Percentiles rank a stretch among this genome's conserved stretches.
Conservation (phyloP, 1,139 yeast species). For the Pichia kudriavzevii region DNA sequence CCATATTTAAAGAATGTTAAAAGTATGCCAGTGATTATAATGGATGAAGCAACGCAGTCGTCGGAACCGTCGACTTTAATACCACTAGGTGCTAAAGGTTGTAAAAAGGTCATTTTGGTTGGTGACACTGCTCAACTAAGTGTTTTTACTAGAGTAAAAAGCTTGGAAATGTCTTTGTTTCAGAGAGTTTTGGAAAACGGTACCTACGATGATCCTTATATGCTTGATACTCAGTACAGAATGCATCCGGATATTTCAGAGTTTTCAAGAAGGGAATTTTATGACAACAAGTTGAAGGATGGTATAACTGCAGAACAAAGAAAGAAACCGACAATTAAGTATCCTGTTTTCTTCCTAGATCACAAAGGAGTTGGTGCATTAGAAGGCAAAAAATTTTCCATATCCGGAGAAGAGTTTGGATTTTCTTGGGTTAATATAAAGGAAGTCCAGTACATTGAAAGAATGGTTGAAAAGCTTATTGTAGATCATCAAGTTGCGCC, state of each 20-base stretch:
- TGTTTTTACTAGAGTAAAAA: slow-evolving; percentile 58
- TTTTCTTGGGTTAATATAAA: slow-evolving; percentile 33
- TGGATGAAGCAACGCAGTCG: slow-evolving; percentile 67
- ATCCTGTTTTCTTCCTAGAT: slow-evolving; percentile 25
- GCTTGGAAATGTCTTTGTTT: slow-evolving; percentile 26
- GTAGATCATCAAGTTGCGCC: slow-evolving; percentile 46
- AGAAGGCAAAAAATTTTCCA: slow-evolving; percentile 19
- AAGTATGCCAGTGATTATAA: slow-evolving; percentile 58
- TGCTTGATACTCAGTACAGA: slow-evolving; percentile 68
- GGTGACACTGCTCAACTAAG: slow-evolving; percentile 62
- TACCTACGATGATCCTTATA: slow-evolving; percentile 48
- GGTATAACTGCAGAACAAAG: slow-evolving; percentile 52
- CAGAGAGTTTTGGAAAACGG: slow-evolving; percentile 24
- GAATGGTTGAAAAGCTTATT: slow-evolving; percentile 42
- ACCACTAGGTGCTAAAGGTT: slow-evolving; percentile 62
- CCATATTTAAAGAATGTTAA: slow-evolving; percentile 48
- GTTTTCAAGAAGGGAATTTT: slow-evolving; percentile 53
- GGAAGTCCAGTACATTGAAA: slow-evolving; percentile 42
- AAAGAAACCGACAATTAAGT: slow-evolving; percentile 15
- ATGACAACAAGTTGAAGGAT: slow-evolving; percentile 46
- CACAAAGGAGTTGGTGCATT: slow-evolving; percentile 17
- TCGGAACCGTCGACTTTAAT: slow-evolving; percentile 64
- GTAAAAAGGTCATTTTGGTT: slow-evolving; percentile 59
- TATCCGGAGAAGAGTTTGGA: slow-evolving; percentile 21
- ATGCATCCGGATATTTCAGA: slow-evolving; percentile 61